Percentiles rank a stretch among this genome's conserved stretches.
phyloP scores from a whole-genome alignment of 2,329 filamentous ascomycete species.

The Colletotrichum aenigma region DNA sequence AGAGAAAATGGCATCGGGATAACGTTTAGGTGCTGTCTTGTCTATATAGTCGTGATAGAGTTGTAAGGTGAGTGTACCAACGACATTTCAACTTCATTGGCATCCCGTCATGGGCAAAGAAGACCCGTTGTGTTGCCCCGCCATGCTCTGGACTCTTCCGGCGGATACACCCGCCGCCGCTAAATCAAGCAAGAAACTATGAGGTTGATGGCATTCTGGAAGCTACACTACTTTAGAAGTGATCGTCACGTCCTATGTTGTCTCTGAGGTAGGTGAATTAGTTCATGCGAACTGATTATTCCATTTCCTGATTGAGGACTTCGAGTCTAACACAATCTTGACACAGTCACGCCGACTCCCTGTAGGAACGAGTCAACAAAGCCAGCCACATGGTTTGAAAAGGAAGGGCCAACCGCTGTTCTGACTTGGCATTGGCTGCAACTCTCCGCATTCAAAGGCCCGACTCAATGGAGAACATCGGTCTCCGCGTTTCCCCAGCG shows the following conservation, averaged over 20 bases:
- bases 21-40: too few relatives aligned
- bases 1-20: too few relatives aligned
- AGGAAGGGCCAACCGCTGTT: neutral
- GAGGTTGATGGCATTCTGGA: too few relatives aligned
- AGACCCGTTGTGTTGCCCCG: too few relatives aligned
- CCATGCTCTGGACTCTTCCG: neutral
- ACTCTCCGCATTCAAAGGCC: neutral
- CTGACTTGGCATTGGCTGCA: neutral
- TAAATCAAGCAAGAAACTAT: too few relatives aligned
- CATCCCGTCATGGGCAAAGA: too few relatives aligned
- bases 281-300: too few relatives aligned
- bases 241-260: neutral
- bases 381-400: rapidly evolving
- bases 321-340: rapidly evolving
- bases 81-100: too few relatives aligned
- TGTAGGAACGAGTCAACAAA: neutral
- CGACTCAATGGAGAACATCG: neutral
- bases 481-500: neutral
- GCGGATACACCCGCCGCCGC: neutral
- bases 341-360: neutral
- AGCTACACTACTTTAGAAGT: rapidly evolving
- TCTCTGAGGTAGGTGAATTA: neutral
- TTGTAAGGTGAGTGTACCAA: too few relatives aligned
- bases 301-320: too few relatives aligned
- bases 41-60: too few relatives aligned